Base-by-base conservation (phyloP, 2,329 filamentous ascomycete genomes). In the Ceratocystis variospora region DNA sequence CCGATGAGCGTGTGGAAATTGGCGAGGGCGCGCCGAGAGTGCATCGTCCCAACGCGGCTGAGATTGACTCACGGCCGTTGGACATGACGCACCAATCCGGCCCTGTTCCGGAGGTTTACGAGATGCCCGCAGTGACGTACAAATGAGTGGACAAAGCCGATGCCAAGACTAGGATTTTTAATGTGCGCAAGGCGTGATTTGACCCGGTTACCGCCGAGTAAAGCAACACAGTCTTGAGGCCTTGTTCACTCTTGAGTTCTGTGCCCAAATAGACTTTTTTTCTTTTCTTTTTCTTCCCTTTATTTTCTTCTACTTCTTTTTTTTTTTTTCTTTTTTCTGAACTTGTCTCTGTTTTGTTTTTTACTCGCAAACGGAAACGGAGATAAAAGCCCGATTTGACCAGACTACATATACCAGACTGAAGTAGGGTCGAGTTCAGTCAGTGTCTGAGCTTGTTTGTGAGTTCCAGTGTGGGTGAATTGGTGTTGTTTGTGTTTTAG, bases 111-210 rank as follows among this genome's bases (percentile, higher is more conserved):
- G 69, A 71, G 41, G 75, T 78, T 4, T 78, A 76, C 66, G 77
- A 78, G 72, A 78, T 78, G 77, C 75, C 77, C 2, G 70, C 74
- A 12, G 73, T 77, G 69, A 69, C 67, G 37, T 78, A 77, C 69
- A 72, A 70, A 59, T 66, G 62, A 64, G 61, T 28, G 28, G 44
- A 25, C 1, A 19, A 44, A 33, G 12, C 7, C 44, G 8, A 3
- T 41, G 37, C 37, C 37, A 3, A 41, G 10, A 41, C 10, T 41
- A 15, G 15, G 37, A 41, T 41, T 15, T 15, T 1, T 41, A 41
- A 15, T 48, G 46, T 48, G 46, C n/a, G 46, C n/a, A 15, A 41
- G 37, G 12, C 37, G 10, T 41, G 37, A 5, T 15, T 41, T 12
- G 0, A 41, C 3, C 37, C 37, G 12, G 3, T 15, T 41, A 10